These are phyloP conservation scores for Blastomyces percursus DNA, from an alignment of 2,329 filamentous ascomycete genomes.

Conservation along the genomic window DNA sequence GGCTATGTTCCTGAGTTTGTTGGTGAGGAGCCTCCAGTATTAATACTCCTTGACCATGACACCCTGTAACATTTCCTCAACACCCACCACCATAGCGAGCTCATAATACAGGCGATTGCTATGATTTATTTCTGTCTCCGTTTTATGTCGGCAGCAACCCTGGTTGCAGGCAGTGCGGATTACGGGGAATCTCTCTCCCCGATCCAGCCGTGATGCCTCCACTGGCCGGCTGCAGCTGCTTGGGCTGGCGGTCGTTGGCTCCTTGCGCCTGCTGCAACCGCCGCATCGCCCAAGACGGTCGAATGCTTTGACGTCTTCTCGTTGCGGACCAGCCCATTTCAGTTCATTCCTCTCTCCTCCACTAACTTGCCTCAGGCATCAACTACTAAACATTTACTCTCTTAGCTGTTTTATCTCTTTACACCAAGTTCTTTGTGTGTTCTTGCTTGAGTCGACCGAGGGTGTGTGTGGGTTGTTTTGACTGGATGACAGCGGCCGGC, in stretches of 20 bases:
- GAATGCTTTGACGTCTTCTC: neutral
- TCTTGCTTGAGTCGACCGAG: neutral
- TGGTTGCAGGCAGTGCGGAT: neutral
- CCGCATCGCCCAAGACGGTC: neutral
- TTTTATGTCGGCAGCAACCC: neutral
- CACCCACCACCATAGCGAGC: neutral
- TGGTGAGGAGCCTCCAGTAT: neutral
- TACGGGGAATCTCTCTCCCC: neutral
- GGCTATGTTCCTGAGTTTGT: neutral
- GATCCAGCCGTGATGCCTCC: neutral
- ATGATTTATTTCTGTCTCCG: neutral
- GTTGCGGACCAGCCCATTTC: neutral
- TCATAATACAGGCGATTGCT: neutral
- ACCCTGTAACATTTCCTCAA: neutral
- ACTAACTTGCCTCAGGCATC: neutral
- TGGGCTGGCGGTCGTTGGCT: neutral
- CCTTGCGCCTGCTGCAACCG: neutral
- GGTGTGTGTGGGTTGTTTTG: too few species aligned
- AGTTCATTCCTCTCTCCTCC: too few species aligned
- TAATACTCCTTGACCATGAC: neutral
- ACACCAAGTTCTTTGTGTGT: constrained; percentile 2
- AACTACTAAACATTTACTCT: neutral
- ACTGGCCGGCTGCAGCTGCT: neutral
- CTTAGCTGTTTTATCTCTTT: neutral
- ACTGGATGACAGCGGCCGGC: neutral